Evolutionary conservation across 2,329 filamentous ascomycete genomes (phyloP).

Genomic region (Stagonosporopsis rhizophila): DNA sequence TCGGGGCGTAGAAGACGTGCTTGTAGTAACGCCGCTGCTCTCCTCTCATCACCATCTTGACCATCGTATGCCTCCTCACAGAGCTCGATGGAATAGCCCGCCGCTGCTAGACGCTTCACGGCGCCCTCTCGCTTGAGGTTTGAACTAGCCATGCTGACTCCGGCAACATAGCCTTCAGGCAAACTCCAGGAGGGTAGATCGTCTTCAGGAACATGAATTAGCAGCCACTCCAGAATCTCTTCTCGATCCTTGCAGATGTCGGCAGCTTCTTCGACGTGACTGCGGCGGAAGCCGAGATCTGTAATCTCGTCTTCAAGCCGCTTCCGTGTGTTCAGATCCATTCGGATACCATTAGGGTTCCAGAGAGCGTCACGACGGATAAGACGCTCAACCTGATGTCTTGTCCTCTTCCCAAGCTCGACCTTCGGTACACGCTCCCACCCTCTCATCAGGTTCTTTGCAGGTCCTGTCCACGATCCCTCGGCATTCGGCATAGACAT

Average conservation of each 20-base stretch:
- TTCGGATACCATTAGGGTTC: constrained; percentile 79
- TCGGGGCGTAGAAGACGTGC: constrained; percentile 63
- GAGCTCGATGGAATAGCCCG: constrained; percentile 85
- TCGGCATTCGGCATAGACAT: constrained; percentile 37
- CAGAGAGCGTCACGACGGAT: constrained; percentile 81
- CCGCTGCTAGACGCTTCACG: constrained; percentile 79
- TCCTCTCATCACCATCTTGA: constrained; percentile 73
- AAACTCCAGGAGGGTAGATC: constrained; percentile 92
- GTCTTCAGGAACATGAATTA: constrained; percentile 96
- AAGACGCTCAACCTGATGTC: constrained; percentile 79
- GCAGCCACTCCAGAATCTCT: constrained; percentile 92
- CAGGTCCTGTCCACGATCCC: constrained; percentile 40
- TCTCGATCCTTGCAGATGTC: constrained; percentile 89
- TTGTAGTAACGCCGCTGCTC: constrained; percentile 82
- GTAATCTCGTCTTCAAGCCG: constrained; percentile 75
- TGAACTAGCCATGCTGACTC: constrained; percentile 82
- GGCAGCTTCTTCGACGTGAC: constrained; percentile 87
- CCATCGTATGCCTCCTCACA: constrained; percentile 79
- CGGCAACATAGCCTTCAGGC: constrained; percentile 89
- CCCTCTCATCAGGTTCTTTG: constrained; percentile 65
- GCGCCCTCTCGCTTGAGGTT: constrained; percentile 82
- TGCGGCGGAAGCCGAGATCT: constrained; percentile 84
- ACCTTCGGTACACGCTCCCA: constrained; percentile 89
- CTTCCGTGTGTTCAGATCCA: constrained; percentile 65
- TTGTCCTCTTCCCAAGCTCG: constrained; percentile 85